Evolutionary conservation across 352 stramenopile species (phyloP), one percentile per base, ranked within the genome.

Genomic region (Thalassiosira ordinaria): DNA sequence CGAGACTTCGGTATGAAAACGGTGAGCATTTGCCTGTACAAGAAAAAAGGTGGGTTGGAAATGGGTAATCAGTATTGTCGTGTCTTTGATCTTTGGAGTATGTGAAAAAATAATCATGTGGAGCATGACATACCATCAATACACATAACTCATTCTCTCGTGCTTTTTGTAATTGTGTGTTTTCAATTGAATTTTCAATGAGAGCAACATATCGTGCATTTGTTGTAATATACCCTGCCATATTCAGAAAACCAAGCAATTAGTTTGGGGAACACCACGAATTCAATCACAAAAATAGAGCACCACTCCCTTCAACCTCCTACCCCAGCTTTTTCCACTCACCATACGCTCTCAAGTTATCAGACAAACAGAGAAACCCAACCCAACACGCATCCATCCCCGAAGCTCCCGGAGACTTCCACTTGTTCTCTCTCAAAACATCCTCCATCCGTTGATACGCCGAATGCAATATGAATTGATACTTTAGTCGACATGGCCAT

Each of bases 311-410:
- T n/a, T n/a, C n/a, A n/a, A n/a, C n/a, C n/a, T n/a, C n/a, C n/a
- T n/a, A n/a, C n/a, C n/a, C n/a, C n/a, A n/a, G n/a, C n/a, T n/a
- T n/a, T n/a, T 41, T 51, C 0, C 31, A 55, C 72, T 65, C 51
- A 78, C 74, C 74, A 74, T 74, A 82, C 7, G 74, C 74, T 60
- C 70, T 59, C 11, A 78, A 74, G 53, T 62, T 74, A 78, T 66
- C 74, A 8, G 56, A 71, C n/a, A 46, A 66, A 53, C 56, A 74
- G 16, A 82, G 18, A 41, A 70, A 56, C 7, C 74, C 74, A 52
- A 82, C 62, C 74, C 74, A 82, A 74, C 74, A 82, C 8, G 74
- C 65, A 74, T 82, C 74, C 24, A 57, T 51, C 13, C 74, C 74
- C 24, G 57, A n/a, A 0, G 37, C 52, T 9, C 74, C 66, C 1